Conservation (phyloP, 495 filamentous ascomycete species). For the Aspergillus avenaceus region DNA sequence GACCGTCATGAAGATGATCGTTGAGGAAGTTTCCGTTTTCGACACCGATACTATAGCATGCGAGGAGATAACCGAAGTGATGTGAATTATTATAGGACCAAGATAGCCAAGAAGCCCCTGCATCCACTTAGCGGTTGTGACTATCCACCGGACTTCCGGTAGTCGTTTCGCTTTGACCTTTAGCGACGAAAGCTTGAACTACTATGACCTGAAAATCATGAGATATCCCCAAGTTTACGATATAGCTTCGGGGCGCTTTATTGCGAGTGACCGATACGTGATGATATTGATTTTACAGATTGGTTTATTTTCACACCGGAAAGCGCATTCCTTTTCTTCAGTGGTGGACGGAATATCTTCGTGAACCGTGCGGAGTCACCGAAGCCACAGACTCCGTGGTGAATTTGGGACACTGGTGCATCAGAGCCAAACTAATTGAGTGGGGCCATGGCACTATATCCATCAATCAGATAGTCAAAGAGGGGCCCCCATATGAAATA, state of each 20-base stretch:
- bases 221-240: background rate
- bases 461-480: background rate
- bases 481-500: background rate
- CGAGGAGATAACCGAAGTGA: background rate
- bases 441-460: background rate
- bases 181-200: background rate
- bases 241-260: background rate
- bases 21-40: background rate
- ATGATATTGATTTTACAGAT: background rate
- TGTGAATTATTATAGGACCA: background rate
- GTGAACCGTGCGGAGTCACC: conserved; percentile 1
- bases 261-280: background rate
- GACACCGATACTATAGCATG: background rate
- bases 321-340: background rate
- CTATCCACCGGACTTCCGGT: background rate
- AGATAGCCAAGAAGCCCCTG: background rate
- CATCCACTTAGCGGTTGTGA: background rate
- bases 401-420: background rate
- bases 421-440: background rate
- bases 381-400: background rate
- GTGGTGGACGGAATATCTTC: conserved; percentile 3
- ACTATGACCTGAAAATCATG: background rate
- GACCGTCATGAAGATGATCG: background rate
- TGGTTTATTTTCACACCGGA: background rate
- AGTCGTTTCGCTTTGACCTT: background rate